phyloP scores from a whole-genome alignment of 1,139 yeast genomes.

The Taphrina betulina region DNA sequence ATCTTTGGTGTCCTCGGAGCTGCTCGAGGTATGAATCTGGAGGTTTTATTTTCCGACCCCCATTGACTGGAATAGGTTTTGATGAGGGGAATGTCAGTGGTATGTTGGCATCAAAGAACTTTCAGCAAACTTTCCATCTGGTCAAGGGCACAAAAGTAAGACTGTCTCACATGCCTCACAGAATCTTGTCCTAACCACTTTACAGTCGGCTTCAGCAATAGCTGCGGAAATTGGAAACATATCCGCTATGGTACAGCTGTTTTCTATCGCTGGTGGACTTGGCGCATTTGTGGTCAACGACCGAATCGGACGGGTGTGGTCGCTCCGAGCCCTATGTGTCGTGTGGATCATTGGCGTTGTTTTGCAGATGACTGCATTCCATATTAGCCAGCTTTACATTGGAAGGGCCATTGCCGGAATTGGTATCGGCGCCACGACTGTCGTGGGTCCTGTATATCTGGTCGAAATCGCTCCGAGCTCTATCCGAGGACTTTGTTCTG shows the following conservation, averaged over 20 bases:
- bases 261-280: constrained; percentile 59
- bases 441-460: constrained; percentile 57
- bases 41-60: too few species aligned
- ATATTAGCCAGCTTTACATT: constrained; percentile 41
- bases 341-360: constrained; percentile 55
- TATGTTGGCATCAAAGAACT: constrained; percentile 49
- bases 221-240: constrained; percentile 31
- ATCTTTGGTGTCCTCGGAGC: constrained; percentile 61
- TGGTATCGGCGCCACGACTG: constrained; percentile 60
- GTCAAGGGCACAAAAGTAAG: constrained; percentile 16
- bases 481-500: constrained; percentile 54
- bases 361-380: constrained; percentile 59
- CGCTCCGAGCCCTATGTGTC: constrained; percentile 51
- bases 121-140: constrained; percentile 50
- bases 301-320: constrained; percentile 56
- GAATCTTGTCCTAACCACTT: background rate
- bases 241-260: constrained; percentile 59
- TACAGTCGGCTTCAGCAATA: constrained; percentile 3
- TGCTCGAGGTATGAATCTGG: too few species aligned
- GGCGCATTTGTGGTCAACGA: constrained; percentile 56
- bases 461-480: constrained; percentile 57
- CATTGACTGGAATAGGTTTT: too few species aligned
- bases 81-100: constrained; percentile 62
- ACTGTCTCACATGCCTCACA: too few species aligned
- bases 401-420: constrained; percentile 58